These are phyloP conservation scores for Zhuliangozyma blackwelliae DNA, from an alignment of 1,139 yeast species.

Conservation along the genomic window DNA sequence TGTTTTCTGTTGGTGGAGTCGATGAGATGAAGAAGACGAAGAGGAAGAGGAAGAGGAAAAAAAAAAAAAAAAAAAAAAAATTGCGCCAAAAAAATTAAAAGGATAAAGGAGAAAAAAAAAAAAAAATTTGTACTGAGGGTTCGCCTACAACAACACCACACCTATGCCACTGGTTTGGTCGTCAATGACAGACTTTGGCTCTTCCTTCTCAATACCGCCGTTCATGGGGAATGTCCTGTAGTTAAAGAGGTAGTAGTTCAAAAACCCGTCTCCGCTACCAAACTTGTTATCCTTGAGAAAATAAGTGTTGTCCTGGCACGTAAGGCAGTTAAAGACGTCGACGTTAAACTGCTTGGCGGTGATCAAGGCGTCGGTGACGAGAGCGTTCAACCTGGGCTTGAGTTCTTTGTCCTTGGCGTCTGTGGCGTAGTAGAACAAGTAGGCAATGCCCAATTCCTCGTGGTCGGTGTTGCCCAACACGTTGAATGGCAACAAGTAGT, in stretches of 20 bases:
- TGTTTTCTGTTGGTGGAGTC: neutral
- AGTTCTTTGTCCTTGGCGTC: constrained; percentile 43
- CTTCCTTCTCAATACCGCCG: constrained; percentile 66
- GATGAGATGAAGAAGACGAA: neutral
- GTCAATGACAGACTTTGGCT: constrained; percentile 46
- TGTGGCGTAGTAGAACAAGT: constrained; percentile 85
- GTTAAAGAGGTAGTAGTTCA: constrained; percentile 88
- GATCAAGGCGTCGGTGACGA: constrained; percentile 75
- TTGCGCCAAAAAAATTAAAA: no score
- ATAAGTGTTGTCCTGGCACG: constrained; percentile 83
- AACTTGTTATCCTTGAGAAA: constrained; percentile 81
- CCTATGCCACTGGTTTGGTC: constrained; percentile 77
- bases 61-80: no score
- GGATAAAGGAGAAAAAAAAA: neutral
- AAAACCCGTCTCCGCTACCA: constrained; percentile 90
- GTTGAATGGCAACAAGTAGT: constrained; percentile 82
- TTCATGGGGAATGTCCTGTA: constrained; percentile 75
- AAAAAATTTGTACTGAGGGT: neutral
- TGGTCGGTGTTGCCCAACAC: constrained; percentile 69
- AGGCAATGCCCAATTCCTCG: constrained; percentile 76
- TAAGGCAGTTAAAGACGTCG: constrained; percentile 91
- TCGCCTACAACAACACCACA: constrained; percentile 65
- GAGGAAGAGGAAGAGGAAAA: no score
- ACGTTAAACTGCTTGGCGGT: constrained; percentile 63
- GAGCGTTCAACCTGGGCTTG: constrained; percentile 52